These are phyloP conservation scores for Saturnispora besseyi DNA, from an alignment of 805 yeast species.

Conservation along the genomic window DNA sequence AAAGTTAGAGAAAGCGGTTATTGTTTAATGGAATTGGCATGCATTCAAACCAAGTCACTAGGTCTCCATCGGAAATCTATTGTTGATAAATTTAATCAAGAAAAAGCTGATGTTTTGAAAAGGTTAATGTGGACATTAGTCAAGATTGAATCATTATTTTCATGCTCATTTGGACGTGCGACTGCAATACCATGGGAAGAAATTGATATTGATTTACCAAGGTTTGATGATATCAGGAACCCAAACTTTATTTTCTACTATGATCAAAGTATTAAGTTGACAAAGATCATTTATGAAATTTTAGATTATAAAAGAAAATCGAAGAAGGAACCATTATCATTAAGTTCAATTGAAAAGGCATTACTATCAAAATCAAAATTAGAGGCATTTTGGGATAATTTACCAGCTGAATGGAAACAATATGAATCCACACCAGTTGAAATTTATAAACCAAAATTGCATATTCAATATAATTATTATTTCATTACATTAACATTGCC, in stretches of 20 bases:
- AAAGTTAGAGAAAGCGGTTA: slow-evolving; percentile 42
- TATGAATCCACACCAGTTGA: slow-evolving; percentile 26
- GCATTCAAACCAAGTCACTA: slow-evolving; percentile 39
- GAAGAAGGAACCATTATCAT: slow-evolving; percentile 32
- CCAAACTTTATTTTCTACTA: slow-evolving; percentile 27
- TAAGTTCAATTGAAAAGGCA: slow-evolving; percentile 33
- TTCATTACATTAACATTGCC: slow-evolving; percentile 36
- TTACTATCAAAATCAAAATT: slow-evolving; percentile 30
- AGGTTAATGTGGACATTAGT: slow-evolving; percentile 38
- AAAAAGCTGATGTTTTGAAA: slow-evolving; percentile 32
- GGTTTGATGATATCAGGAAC: slow-evolving; percentile 23
- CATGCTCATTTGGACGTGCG: slow-evolving; percentile 39
- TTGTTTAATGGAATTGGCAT: slow-evolving; percentile 38
- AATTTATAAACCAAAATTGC: slow-evolving; percentile 35
- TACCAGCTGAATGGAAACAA: slow-evolving; percentile 28
- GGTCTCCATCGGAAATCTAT: slow-evolving; percentile 37
- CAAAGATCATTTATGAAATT: slow-evolving; percentile 32
- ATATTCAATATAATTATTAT: slow-evolving; percentile 34
- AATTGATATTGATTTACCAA: slow-evolving; percentile 35
- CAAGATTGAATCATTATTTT: slow-evolving; percentile 32
- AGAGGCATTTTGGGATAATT: slow-evolving; percentile 27
- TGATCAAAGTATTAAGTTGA: slow-evolving; percentile 28
- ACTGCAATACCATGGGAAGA: slow-evolving; percentile 37
- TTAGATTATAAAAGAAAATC: slow-evolving; percentile 31
- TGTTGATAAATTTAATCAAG: slow-evolving; percentile 27